A percentile compares a stretch with the other conserved stretches of the same genome.
Evolutionary conservation across 1,284 basidiomycete species (phyloP).

Genomic region (Cystobasidium pallidum): DNA sequence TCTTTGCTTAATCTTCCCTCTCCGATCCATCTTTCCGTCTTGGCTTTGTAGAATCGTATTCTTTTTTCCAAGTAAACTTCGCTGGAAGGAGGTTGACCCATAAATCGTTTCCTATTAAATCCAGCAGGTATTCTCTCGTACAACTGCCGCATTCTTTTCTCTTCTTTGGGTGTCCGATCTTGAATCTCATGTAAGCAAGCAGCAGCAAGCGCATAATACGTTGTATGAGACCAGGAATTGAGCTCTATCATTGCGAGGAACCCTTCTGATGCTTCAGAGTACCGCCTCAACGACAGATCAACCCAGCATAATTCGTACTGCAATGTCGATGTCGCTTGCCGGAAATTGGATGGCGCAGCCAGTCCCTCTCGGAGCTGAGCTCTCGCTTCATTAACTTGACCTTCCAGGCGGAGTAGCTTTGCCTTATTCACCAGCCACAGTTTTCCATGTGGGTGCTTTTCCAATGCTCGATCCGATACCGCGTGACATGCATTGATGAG

Average conservation of each 20-base stretch:
- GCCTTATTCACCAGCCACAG: conserved; percentile 51
- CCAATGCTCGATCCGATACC: conserved; percentile 44
- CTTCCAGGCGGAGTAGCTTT: conserved; percentile 47
- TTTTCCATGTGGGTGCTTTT: conserved; percentile 49
- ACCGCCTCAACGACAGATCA: conserved; percentile 46
- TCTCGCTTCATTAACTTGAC: conserved; percentile 44
- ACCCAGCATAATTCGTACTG: conserved; percentile 52
- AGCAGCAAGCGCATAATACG: conserved; percentile 48
- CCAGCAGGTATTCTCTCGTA: conserved; percentile 46
- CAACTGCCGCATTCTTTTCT: conserved; percentile 30
- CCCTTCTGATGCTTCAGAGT: conserved; percentile 44
- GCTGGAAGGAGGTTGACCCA: conserved; percentile 49
- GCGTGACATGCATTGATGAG: conserved; percentile 42
- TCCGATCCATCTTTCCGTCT: conserved; percentile 46
- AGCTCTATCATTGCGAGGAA: conserved; percentile 49
- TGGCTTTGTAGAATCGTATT: conserved; percentile 46
- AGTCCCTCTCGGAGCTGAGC: conserved; percentile 45
- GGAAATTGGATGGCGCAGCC: conserved; percentile 43
- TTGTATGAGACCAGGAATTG: conserved; percentile 50
- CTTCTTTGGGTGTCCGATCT: conserved; percentile 40
- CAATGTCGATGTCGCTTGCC: conserved; percentile 52
- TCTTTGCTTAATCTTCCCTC: conserved; percentile 37
- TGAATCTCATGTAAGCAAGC: conserved; percentile 48
- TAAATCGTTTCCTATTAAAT: conserved; percentile 46
- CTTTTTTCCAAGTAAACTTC: conserved; percentile 48